A percentile compares a stretch with the other conserved stretches of the same genome.
Evolutionary conservation across 805 yeast genomes (phyloP).

Genomic region (Kodamaea nitidulidarum): DNA sequence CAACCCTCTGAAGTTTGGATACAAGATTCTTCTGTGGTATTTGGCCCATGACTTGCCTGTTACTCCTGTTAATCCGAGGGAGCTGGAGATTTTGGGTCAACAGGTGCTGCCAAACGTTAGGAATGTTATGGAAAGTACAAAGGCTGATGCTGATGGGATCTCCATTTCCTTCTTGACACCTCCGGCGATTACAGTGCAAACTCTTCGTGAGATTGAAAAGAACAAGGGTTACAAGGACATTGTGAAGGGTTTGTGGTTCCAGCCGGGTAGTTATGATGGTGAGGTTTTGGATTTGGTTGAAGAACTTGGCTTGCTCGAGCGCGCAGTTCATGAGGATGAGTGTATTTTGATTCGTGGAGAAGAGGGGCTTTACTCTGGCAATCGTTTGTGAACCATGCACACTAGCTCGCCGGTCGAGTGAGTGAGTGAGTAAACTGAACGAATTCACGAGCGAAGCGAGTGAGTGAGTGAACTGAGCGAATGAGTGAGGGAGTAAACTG

Average conservation of each 20-base stretch:
- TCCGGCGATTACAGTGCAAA: slow-evolving; percentile 49
- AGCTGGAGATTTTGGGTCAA: slow-evolving; percentile 43
- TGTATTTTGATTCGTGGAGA: slow-evolving; percentile 75
- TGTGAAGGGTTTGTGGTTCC: slow-evolving; percentile 71
- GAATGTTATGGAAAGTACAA: slow-evolving; percentile 22
- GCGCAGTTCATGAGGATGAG: slow-evolving; percentile 47
- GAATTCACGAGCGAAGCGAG: no score
- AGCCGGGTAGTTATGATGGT: slow-evolving; percentile 71
- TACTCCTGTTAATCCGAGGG: slow-evolving; percentile 61
- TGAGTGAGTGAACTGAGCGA: no score
- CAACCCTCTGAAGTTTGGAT: slow-evolving; percentile 63
- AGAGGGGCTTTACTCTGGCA: slow-evolving; percentile 28
- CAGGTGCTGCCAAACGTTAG: slow-evolving; percentile 32
- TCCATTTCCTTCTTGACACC: slow-evolving; percentile 74
- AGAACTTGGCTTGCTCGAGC: slow-evolving; percentile 28
- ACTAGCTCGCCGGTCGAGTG: no score
- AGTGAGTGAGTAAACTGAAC: no score
- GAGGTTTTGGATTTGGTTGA: slow-evolving; percentile 44
- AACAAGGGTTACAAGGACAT: slow-evolving; percentile 35
- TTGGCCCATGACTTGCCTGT: slow-evolving; percentile 51
- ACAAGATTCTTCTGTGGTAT: slow-evolving; percentile 69
- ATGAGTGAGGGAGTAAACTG: no score
- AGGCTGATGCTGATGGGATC: slow-evolving; percentile 36
- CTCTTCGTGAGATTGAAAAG: slow-evolving; percentile 34
- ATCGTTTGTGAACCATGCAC: neutral